Base-by-base conservation (phyloP, 2,329 filamentous ascomycete genomes). In the Dothideomycetes sp. region DNA sequence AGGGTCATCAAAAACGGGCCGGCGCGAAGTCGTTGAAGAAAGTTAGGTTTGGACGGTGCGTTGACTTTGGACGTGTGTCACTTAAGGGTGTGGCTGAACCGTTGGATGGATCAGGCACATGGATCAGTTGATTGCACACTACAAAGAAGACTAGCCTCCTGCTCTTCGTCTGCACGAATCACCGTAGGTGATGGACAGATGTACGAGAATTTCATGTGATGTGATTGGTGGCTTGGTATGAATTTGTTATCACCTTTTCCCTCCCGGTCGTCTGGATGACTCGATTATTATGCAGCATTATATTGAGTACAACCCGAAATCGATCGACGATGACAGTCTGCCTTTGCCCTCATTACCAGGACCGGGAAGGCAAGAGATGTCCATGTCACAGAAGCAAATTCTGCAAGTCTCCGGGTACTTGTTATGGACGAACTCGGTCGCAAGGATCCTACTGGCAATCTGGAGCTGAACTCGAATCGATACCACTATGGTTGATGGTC, bases 81-180 rank as follows among this genome's bases (percentile, higher is more conserved):
- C 22, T 24, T 24, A 11, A 7, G 22, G 22, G 7, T 24, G 22
- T 24, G 22, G 22, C 22, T 24, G 7, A 11, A 24, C 7, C 22
- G 22, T 24, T 24, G 22, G 22, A 24, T n/a, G n/a, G n/a, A 11
- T 24, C 22, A 40, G 25, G 37, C 37, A 40, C 37, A 29, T 40
- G 30, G n/a, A n/a, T n/a, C n/a, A n/a, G n/a, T n/a, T n/a, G n/a
- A n/a, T 40, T 10, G 29, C 29, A 11, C 7, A 7, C 22, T 24
- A 11, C 37, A 25, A 19, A n/a, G 20, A 34, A 40, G 29, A 40
- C 33, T 29, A 33, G 15, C 22, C 31, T 39, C 25, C 25, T 40
- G 37, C 37, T 29, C n/a, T n/a, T 19, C 15, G 12, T 33, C 37
- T 40, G 37, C 37, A 29, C 37, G 37, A 40, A 40, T 40, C 29